Base-by-base conservation (phyloP, 83 land plant species). In the Diphasiastrum complanatum region DNA sequence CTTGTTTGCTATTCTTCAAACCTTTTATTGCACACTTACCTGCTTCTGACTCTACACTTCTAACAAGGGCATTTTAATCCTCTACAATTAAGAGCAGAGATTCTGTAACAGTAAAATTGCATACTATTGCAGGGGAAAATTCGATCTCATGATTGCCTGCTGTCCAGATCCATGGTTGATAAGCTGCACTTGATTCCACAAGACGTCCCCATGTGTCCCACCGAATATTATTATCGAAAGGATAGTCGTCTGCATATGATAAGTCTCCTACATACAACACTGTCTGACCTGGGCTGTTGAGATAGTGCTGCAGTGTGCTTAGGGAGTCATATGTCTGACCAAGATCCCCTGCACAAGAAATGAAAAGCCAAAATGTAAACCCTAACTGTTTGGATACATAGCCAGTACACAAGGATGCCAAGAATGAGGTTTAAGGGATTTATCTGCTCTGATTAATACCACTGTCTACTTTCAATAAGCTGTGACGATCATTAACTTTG, bases 131-230 rank as follows among this genome's bases (percentile, higher is more conserved):
- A 29, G 75, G 75, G 18, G 14, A 46, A 47, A n/a, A 65, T 25
- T 72, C 75, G 32, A 72, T 30, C 33, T 72, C 75, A 51, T 72
- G 75, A 35, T 72, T 72, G 41, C 75, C 75, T 8, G 65, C 0
- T 10, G 69, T 47, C 75, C 75, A 72, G 11, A 72, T 65, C 58
- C 61, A 72, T 24, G 75, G 69, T 60, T 72, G 75, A 60, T 72
- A 72, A 0, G 75, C 75, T 26, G 75, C 41, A 32, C 75, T 65
- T 16, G 37, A 59, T 18, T 72, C 75, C 24, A 72, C 24, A 25
- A 72, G 61, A 26, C 75, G 75, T 5, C 64, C 58, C 75, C 75
- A 72, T 33, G 75, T 72, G 45, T 72, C 75, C 63, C 47, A 72
- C 2, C 75, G 56, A 26, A 54, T 59, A 19, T 72, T 58, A 36